Evolutionary conservation across 768 basidiomycete genomes (phyloP), one percentile per base, ranked within the genome.

Genomic region (Phanerochaete sordida): DNA sequence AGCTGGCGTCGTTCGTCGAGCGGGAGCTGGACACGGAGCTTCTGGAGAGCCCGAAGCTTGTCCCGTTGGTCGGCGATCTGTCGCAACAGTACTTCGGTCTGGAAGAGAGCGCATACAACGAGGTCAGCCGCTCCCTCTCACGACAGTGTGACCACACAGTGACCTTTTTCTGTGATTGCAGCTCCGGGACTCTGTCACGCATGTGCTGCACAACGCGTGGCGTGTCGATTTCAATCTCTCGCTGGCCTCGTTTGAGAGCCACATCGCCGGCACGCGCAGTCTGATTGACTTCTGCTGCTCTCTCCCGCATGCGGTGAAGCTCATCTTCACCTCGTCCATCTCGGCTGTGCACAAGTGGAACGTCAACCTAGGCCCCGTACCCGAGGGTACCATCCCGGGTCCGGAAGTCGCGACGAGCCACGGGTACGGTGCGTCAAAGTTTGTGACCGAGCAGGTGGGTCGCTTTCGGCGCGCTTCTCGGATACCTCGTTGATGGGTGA

Each of bases 161-260:
- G 30, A 53, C 23, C 16, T 12, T 13, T 15, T 3, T 28, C 7
- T 43, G 11, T 4, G 11, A 4, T 4, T 43, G 13, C 46, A 60
- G 59, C 21, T 60, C n/a, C 24, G 26, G 24, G 16, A 33, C 28
- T 16, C 39, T 6, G 67, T 76, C 11, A 72, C 70, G 1, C 58
- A 65, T 70, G 57, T 76, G 24, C 69, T 77, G 0, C 71, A 76
- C 57, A 74, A 75, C 45, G 78, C 75, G 0, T 79, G 76, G 79
- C 62, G 69, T 11, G 65, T 81, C 3, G 72, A 81, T 50, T 79
- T 80, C 62, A 79, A 79, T 35, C 60, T 75, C 6, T 66, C 74
- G 0, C 64, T 79, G 2, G 33, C 60, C 0, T 77, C 77, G 1
- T 79, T 73, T 58, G 75, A 79, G 56, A 63, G 73, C 0, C 70